Conservation (phyloP, 2,329 filamentous ascomycete species). For the Plenodomus tracheiphilus region DNA sequence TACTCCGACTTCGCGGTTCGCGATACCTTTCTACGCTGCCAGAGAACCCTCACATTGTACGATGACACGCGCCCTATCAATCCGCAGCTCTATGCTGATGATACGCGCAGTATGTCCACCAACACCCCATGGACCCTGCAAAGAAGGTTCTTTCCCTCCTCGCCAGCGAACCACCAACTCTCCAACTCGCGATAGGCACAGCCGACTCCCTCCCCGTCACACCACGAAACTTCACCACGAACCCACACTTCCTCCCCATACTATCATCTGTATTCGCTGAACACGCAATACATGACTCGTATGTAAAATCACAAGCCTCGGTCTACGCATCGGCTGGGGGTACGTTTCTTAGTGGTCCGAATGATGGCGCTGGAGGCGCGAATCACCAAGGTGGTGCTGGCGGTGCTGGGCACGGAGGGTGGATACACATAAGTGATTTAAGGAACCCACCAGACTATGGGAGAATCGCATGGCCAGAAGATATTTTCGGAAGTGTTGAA, state of each 20-base stretch:
- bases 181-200: not conserved
- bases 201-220: slow-evolving; percentile 17
- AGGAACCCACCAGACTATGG: slow-evolving; percentile 65
- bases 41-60: slow-evolving; percentile 49
- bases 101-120: not conserved
- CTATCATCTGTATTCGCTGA: slow-evolving; percentile 60
- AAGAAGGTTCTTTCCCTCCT: not conserved
- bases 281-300: slow-evolving; percentile 59
- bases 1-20: slow-evolving; percentile 26
- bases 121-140: not conserved
- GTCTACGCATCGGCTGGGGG: slow-evolving; percentile 64
- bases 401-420: slow-evolving; percentile 61
- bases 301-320: slow-evolving; percentile 61
- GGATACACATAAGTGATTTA: slow-evolving; percentile 65
- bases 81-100: not conserved
- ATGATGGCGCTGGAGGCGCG: slow-evolving; percentile 58
- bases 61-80: not conserved
- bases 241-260: slow-evolving; percentile 59
- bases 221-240: slow-evolving; percentile 59
- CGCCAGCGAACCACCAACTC: not conserved
- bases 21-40: slow-evolving; percentile 46
- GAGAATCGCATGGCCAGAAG: slow-evolving; percentile 66
- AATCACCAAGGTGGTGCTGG: slow-evolving; percentile 63
- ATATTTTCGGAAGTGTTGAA: slow-evolving; percentile 68
- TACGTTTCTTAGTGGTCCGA: slow-evolving; percentile 53